phyloP scores from a whole-genome alignment of 2,329 filamentous ascomycete genomes.

The Talaromyces sp. region DNA sequence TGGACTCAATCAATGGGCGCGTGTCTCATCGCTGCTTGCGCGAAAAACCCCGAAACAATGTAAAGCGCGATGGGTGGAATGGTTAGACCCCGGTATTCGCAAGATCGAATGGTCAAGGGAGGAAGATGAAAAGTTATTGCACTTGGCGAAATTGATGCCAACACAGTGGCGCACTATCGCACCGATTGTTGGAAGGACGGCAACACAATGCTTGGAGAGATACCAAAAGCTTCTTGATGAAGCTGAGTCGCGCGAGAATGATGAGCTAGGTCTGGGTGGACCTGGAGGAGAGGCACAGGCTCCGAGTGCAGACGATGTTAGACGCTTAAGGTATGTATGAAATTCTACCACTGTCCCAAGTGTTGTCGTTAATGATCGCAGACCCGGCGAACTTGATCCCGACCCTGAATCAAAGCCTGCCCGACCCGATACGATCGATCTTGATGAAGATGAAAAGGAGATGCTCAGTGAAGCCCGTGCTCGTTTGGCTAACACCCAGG shows the following conservation, averaged over 20 bases:
- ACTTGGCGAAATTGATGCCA: conserved; percentile 96
- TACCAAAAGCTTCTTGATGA: conserved; percentile 97
- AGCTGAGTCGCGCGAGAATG: conserved; percentile 81
- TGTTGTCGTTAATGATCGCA: conserved; percentile 24
- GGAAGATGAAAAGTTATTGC: conserved; percentile 94
- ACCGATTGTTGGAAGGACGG: conserved; percentile 90
- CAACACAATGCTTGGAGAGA: conserved; percentile 93
- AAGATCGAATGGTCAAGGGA: conserved; percentile 99
- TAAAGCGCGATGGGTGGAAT: conserved; percentile 97
- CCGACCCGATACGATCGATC: conserved; percentile 90
- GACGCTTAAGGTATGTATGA: conserved; percentile 61
- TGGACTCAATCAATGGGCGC: conserved; percentile 95
- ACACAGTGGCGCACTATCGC: conserved; percentile 99
- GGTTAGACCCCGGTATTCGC: conserved; percentile 94
- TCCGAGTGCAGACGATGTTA: conserved; percentile 87
- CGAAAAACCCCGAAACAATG: conserved; percentile 98
- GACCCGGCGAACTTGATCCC: conserved; percentile 90
- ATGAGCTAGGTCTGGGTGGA: conserved; percentile 75
- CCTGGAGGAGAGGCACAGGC: conserved; percentile 83
- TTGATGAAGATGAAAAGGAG: conserved; percentile 98
- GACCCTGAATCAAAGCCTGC: conserved; percentile 96
- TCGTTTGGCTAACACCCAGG: conserved; percentile 93
- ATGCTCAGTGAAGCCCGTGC: conserved; percentile 98
- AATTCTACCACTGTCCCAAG: conserved; percentile 11
- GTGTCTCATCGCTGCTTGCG: conserved; percentile 92